Conservation (phyloP, 345 rosid genomes). For the Gynandropsis gynandra region DNA sequence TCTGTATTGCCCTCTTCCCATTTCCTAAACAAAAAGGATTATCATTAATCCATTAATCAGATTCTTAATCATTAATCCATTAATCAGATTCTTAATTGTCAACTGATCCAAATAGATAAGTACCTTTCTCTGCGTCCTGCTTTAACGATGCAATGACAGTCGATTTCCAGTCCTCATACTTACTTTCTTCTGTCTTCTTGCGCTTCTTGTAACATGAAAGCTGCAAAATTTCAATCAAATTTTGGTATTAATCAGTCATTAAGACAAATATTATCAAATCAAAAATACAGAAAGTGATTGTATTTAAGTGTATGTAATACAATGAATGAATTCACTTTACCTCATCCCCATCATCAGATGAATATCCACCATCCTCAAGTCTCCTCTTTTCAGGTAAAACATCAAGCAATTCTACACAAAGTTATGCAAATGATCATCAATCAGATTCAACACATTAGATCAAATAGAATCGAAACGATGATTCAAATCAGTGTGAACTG, state of each 20-base stretch:
- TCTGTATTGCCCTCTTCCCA: conserved; percentile 46
- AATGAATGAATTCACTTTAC: too few species aligned
- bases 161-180: conserved; percentile 77
- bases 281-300: too few species aligned
- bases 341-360: conserved; percentile 55
- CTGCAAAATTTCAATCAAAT: conserved; percentile 32
- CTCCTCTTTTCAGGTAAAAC: conserved; percentile 4
- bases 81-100: too few species aligned
- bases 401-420: conserved; percentile 26
- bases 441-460: background rate
- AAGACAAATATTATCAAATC: too few species aligned
- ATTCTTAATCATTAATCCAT: too few species aligned
- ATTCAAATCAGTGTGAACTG: background rate
- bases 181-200: conserved; percentile 48
- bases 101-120: background rate
- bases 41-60: too few species aligned
- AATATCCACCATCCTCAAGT: conserved; percentile 46
- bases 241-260: background rate
- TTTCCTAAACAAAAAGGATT: conserved; percentile 30
- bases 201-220: conserved; percentile 57
- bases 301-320: too few species aligned
- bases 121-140: conserved; percentile 41
- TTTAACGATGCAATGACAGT: conserved; percentile 49
- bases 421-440: background rate
- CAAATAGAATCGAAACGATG: background rate